Evolutionary conservation across 108 stramenopile species (phyloP).

Genomic region (Fistulifera pelliculosa): DNA sequence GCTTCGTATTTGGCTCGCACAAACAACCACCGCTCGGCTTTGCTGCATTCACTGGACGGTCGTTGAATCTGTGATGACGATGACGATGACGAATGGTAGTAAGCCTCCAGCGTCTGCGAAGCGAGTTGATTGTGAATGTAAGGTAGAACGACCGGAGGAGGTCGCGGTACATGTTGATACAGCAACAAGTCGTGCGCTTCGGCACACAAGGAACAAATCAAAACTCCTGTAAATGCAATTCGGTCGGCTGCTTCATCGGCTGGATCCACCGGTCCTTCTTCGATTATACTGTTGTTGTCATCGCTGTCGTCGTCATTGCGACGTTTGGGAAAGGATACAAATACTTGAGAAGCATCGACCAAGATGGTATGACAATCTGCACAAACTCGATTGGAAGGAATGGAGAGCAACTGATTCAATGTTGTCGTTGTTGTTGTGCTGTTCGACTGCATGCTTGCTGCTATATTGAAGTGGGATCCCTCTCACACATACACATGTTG

Average conservation of each 20-base stretch:
- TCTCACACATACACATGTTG: too few species aligned
- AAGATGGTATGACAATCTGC: conserved; percentile 37
- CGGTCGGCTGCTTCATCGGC: conserved; percentile 18
- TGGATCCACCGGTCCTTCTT: conserved; percentile 17
- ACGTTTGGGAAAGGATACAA: conserved; percentile 22
- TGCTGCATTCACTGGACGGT: conserved; percentile 13
- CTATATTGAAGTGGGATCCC: too few species aligned
- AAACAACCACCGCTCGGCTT: conserved; percentile 33
- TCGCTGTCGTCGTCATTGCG: conserved; percentile 10
- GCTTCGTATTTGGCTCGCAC: conserved; percentile 56
- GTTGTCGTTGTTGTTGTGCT: background rate
- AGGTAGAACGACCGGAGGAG: conserved; percentile 20
- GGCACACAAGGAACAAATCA: conserved; percentile 44
- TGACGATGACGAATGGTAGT: conserved; percentile 18
- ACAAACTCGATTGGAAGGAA: conserved; percentile 38
- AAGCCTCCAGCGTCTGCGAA: conserved; percentile 38
- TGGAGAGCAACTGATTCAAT: conserved; percentile 19
- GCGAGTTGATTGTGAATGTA: conserved; percentile 26
- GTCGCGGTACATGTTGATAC: conserved; percentile 22
- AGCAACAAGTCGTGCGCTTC: conserved; percentile 34
- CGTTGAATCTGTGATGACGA: conserved; percentile 25
- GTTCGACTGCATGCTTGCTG: too few species aligned
- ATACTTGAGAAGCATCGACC: conserved; percentile 37
- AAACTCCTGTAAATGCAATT: conserved; percentile 41
- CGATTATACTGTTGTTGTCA: background rate